phyloP scores from a whole-genome alignment of 2,329 filamentous ascomycete species.

The Dendrostoma leiphaemia region DNA sequence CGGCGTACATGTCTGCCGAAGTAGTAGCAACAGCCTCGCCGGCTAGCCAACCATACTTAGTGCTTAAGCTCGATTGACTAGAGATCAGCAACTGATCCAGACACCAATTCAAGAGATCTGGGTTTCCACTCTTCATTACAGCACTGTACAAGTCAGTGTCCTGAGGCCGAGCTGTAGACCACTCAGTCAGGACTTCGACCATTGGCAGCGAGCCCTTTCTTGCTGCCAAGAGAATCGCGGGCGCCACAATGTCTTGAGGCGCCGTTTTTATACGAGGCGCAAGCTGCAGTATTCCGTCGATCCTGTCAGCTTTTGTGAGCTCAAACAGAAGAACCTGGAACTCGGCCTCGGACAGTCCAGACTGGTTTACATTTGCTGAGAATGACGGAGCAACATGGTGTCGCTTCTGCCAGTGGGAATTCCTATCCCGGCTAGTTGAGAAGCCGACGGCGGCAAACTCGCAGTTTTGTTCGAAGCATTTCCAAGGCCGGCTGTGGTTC shows the following conservation, averaged over 20 bases:
- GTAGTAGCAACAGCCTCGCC: neutral
- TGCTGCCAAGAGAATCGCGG: neutral
- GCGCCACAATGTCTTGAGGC: neutral
- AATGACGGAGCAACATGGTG: neutral
- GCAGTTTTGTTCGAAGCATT: neutral
- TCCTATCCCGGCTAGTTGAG: neutral
- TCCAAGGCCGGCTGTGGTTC: slow-evolving; percentile 1
- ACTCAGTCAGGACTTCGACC: slow-evolving; percentile 1
- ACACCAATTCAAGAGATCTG: slow-evolving; percentile 2
- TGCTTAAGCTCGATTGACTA: neutral
- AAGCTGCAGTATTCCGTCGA: slow-evolving; percentile 1
- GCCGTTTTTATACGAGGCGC: neutral
- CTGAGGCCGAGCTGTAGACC: neutral
- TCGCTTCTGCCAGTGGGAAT: neutral
- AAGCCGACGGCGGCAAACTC: slow-evolving; percentile 4
- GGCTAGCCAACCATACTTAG: neutral
- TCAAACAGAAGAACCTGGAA: slow-evolving; percentile 1
- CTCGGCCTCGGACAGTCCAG: neutral
- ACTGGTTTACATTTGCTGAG: neutral
- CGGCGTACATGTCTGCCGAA: slow-evolving; percentile 3
- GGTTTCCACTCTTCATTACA: slow-evolving; percentile 1
- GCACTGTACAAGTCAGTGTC: neutral
- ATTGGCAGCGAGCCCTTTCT: slow-evolving; percentile 1
- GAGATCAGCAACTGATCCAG: neutral
- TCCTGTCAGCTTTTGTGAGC: neutral